phyloP scores from a whole-genome alignment of 2,329 filamentous ascomycete genomes.

The Alternaria triticina region DNA sequence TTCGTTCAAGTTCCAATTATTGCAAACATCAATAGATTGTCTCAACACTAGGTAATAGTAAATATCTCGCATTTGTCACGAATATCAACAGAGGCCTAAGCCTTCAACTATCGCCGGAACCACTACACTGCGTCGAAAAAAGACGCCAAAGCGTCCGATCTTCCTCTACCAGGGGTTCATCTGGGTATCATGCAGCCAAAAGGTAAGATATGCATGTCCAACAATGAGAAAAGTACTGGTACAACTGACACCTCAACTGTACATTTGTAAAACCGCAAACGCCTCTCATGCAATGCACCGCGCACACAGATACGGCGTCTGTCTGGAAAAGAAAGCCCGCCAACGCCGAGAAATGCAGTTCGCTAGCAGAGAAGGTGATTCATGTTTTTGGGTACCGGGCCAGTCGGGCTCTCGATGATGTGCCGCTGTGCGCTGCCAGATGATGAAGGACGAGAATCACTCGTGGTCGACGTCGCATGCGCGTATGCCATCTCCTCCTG shows the following conservation, averaged over 20 bases:
- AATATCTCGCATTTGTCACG: background rate
- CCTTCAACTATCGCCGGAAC: conserved; percentile 5
- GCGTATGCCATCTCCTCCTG: conserved; percentile 25
- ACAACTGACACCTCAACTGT: conserved; percentile 14
- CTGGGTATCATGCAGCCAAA: conserved; percentile 40
- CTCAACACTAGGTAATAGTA: background rate
- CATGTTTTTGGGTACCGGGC: conserved; percentile 31
- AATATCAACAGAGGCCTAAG: conserved; percentile 16
- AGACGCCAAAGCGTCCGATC: conserved; percentile 5
- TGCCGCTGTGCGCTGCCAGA: conserved; percentile 29
- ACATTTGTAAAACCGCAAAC: conserved; percentile 13
- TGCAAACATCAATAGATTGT: background rate
- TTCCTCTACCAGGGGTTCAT: conserved; percentile 15
- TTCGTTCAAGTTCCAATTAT: background rate
- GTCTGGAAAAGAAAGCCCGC: conserved; percentile 4
- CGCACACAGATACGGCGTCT: conserved; percentile 1
- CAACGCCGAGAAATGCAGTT: conserved; percentile 35
- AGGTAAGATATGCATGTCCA: conserved; percentile 22
- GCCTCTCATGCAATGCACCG: conserved; percentile 27
- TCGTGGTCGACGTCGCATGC: conserved; percentile 14
- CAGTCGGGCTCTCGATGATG: conserved; percentile 30
- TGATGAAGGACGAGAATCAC: conserved; percentile 35
- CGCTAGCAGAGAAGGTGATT: conserved; percentile 25
- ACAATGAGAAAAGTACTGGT: conserved; percentile 18
- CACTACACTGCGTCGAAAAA: conserved; percentile 8